Conservation (phyloP, 2,329 filamentous ascomycete genomes). For the Aspergillus nomiae region DNA sequence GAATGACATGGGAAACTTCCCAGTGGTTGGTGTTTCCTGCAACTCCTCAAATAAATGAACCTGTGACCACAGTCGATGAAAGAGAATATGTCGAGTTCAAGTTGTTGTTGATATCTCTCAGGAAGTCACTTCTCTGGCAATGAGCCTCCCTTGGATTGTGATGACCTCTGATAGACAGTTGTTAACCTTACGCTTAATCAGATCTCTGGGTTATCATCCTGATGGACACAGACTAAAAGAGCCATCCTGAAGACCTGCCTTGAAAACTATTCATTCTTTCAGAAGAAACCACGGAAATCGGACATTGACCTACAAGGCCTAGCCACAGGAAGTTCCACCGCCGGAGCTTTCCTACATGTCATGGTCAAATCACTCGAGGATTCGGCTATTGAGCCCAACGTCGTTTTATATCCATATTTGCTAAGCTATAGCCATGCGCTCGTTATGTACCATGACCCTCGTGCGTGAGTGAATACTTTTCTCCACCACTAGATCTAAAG, state of each 20-base stretch:
- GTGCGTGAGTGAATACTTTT: not conserved
- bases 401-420: not conserved
- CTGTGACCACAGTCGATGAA: not conserved
- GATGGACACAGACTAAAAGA: not conserved
- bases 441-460: not conserved
- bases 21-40: not conserved
- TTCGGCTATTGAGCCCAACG: not conserved
- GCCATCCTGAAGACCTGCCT: not conserved
- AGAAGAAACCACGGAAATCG: not conserved
- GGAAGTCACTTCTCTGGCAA: not conserved
- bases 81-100: not conserved
- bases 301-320: not conserved
- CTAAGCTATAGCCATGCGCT: not conserved
- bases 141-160: not conserved
- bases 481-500: not conserved
- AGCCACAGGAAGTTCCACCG: not conserved
- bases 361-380: not conserved
- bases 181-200: not conserved
- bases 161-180: not conserved
- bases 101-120: not conserved
- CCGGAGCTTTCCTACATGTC: not conserved
- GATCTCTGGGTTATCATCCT: not conserved
- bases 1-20: not conserved
- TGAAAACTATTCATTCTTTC: not conserved
- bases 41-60: not conserved